A percentile compares a stretch with the other conserved stretches of the same genome.
Evolutionary conservation across 257 asterid species (phyloP).

Genomic region (Penstemon davidsonii): DNA sequence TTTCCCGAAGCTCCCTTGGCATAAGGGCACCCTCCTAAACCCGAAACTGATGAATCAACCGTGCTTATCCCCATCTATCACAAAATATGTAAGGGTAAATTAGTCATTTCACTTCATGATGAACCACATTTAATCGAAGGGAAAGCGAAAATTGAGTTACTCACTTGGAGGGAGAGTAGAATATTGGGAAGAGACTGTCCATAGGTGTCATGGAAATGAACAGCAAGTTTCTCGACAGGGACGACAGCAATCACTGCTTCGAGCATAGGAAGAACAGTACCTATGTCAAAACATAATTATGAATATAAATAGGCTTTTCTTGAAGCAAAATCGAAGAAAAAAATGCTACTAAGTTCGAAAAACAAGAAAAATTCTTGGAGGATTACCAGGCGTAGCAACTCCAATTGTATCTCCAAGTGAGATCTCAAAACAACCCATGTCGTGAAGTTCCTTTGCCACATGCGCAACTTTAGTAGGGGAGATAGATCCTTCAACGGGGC

Average conservation of each 20-base stretch:
- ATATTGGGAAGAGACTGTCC: constrained; percentile 94
- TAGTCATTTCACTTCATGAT: neutral
- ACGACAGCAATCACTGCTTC: constrained; percentile 88
- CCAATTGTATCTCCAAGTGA: constrained; percentile 95
- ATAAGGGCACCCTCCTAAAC: constrained; percentile 92
- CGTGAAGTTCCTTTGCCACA: constrained; percentile 86
- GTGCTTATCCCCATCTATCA: constrained; percentile 89
- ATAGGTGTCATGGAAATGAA: constrained; percentile 91
- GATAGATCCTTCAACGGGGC: constrained; percentile 83
- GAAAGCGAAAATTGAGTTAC: constrained; percentile 26
- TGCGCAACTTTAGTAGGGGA: constrained; percentile 81
- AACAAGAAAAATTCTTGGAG: neutral
- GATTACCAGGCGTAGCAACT: constrained; percentile 82
- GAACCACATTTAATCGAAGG: neutral
- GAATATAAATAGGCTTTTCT: neutral
- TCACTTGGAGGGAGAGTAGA: constrained; percentile 82
- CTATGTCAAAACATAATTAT: constrained; percentile 32
- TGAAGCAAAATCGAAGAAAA: neutral
- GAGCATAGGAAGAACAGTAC: constrained; percentile 86
- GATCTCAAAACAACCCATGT: constrained; percentile 94
- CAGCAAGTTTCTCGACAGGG: constrained; percentile 85
- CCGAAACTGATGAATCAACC: constrained; percentile 83
- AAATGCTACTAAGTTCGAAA: constrained; percentile 1
- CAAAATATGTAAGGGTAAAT: constrained; percentile 4
- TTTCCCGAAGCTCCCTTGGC: constrained; percentile 95